Base-by-base conservation (phyloP, 441 rosid species). In the Aleurites moluccanus region DNA sequence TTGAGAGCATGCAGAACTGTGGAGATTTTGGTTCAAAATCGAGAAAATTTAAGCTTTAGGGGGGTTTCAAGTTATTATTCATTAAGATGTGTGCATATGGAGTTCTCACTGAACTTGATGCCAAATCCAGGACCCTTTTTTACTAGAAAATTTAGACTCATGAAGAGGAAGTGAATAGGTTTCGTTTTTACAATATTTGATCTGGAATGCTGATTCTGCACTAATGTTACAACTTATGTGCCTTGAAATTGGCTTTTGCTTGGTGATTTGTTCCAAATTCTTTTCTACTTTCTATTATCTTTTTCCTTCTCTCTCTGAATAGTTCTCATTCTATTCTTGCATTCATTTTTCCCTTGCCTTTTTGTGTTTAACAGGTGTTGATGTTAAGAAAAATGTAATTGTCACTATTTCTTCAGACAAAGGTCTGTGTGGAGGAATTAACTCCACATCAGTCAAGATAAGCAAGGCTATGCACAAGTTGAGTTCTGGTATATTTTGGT, bases 401-500 rank as follows among this genome's bases (percentile, higher is more conserved):
- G 89, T 95, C 38, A 93, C 98, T 28, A 78, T 93, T 66, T 91
- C 99, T 73, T 88, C 98, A 2, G 99, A 95, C 87, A 95, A 95
- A 86, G 99, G 99, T 84, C 92, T 95, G 2, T 93, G 98, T 77
- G 99, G 99, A 85, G 98, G 97, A 72, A 95, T 95, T 73, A 93
- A 95, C 89, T 90, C 98, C 66, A 95, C 96, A n/a, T 79, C 90
- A 40, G 99, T 93, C 64, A 95, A 87, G 83, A 80, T 80, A 70
- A 88, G 98, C 97, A 93, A 80, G 84, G 92, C 86, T 75, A 50
- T 93, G 53, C 67, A 80, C 85, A 91, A 84, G 81, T 21, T 95
- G 84, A 85, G 72, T 74, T 80, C 98, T 76, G 99, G 99, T 95
- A 86, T 49, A 71, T 79, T 71, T 76, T 81, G 16, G 59, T 73